phyloP scores from a whole-genome alignment of 1,139 yeast genomes.

The Pichia norvegensis region DNA sequence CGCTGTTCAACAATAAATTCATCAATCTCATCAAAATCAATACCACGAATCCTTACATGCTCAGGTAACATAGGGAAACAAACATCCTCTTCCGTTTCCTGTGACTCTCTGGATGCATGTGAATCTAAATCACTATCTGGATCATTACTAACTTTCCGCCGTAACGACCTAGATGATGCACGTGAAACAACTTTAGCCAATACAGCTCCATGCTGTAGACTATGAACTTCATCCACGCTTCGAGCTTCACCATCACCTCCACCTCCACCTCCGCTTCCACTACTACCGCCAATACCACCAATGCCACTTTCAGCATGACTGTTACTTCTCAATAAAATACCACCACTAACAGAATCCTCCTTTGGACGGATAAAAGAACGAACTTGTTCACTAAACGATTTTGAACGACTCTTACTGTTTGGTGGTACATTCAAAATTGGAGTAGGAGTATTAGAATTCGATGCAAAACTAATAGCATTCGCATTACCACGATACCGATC shows the following conservation, averaged over 20 bases:
- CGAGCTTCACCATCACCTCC: neutral
- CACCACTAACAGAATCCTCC: conserved; percentile 23
- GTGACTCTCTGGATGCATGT: conserved; percentile 64
- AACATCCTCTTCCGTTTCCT: conserved; percentile 93
- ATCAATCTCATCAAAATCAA: conserved; percentile 72
- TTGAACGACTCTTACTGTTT: conserved; percentile 13
- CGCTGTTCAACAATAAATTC: conserved; percentile 54
- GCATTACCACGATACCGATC: conserved; percentile 9
- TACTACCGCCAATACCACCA: neutral
- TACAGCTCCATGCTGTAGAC: conserved; percentile 13
- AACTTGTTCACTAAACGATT: conserved; percentile 33
- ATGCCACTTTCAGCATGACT: neutral
- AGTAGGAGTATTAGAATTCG: conserved; percentile 16
- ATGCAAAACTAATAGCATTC: conserved; percentile 10
- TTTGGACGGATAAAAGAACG: conserved; percentile 28
- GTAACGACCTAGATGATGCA: conserved; percentile 21
- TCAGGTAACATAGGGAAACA: conserved; percentile 89
- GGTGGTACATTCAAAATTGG: conserved; percentile 12
- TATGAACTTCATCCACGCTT: neutral
- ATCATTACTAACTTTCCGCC: conserved; percentile 25
- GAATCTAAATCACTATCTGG: conserved; percentile 59
- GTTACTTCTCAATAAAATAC: conserved; percentile 18
- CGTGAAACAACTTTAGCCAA: conserved; percentile 18
- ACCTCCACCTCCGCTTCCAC: conserved; percentile 4
- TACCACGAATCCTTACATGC: conserved; percentile 60